These are phyloP conservation scores for Mortierella sp. DNA, from an alignment of 371 early-diverging fungal genomes.

Conservation along the genomic window DNA sequence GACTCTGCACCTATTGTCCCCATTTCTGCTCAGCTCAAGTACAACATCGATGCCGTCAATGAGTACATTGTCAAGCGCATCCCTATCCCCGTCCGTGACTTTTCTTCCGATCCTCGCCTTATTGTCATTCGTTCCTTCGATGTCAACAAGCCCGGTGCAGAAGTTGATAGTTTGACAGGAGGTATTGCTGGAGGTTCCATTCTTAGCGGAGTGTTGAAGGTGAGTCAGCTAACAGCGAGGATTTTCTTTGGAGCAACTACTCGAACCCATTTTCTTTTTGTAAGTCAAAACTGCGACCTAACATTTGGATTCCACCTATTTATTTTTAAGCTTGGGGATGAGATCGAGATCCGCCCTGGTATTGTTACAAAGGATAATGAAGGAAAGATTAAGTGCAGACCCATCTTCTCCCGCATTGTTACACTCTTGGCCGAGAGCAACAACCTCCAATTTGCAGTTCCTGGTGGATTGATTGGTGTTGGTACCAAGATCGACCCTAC, in stretches of 20 bases:
- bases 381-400: constrained; percentile 90
- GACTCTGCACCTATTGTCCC: constrained; percentile 99
- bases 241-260: too few species aligned
- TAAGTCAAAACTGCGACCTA: too few species aligned
- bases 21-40: constrained; percentile 99
- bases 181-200: constrained; percentile 99
- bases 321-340: constrained; percentile 40
- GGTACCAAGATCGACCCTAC: constrained; percentile 99
- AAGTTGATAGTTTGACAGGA: constrained; percentile 96
- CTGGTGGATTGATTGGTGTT: constrained; percentile 99
- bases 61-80: constrained; percentile 99
- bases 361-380: constrained; percentile 94
- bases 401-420: constrained; percentile 95
- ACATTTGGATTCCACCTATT: not conserved
- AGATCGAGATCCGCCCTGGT: constrained; percentile 99
- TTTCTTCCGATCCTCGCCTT: constrained; percentile 91
- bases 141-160: constrained; percentile 99
- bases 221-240: constrained; percentile 4
- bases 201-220: constrained; percentile 93
- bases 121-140: constrained; percentile 99
- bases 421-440: constrained; percentile 97
- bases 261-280: not conserved
- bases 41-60: constrained; percentile 99
- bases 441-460: constrained; percentile 97
- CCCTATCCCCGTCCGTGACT: constrained; percentile 97